Base-by-base conservation (phyloP, 768 basidiomycete species). In the Leccinum ochraceum region DNA sequence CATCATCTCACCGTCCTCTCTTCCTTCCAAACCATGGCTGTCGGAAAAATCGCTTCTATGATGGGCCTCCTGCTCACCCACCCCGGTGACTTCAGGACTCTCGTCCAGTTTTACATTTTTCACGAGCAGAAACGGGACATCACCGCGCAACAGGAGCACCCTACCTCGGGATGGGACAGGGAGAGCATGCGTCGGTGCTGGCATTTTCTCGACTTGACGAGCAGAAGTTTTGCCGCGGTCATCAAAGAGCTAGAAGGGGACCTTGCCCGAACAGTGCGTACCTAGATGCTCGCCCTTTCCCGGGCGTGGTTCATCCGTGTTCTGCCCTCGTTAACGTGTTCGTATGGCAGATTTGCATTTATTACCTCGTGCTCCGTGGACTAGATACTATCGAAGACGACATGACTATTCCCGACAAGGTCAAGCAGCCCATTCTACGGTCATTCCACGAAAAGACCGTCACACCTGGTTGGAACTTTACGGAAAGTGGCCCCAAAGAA, bases 331-430 rank as follows among this genome's bases (percentile, higher is more conserved):
- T 54, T 65, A 4, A 63, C 57, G 7, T 32, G 50, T 46, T 54
- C 44, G 26, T n/a, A 11, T 46, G 52, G 16, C 63, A 97, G 96
- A 88, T 98, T 64, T 94, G 92, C 73, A 76, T 98, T 61, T 98
- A 97, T 76, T 99, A 98, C 76, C 85, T 99, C 48, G 90, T 95
- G 6, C 82, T 99, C 6, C 86, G 96, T 22, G 97, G 87, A 6
- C 80, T 98, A n/a, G 96, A 99, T 74, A 99, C 96, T 4, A 85
- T 99, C 63, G 96, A 98, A 74, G 96, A 99, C 74, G 96, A 99
- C 78, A 98, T 98, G 95, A 92, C 94, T 0, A 85, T 99, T 59
- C 82, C 92, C 1, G 92, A 94, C 74, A 78, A 85, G 17, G 74
- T 88, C 67, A 99, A 99, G 72, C 92, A 94, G 57, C 89, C 92